Conservation (phyloP, 2,329 filamentous ascomycete genomes). For the Scedosporium apiospermum region DNA sequence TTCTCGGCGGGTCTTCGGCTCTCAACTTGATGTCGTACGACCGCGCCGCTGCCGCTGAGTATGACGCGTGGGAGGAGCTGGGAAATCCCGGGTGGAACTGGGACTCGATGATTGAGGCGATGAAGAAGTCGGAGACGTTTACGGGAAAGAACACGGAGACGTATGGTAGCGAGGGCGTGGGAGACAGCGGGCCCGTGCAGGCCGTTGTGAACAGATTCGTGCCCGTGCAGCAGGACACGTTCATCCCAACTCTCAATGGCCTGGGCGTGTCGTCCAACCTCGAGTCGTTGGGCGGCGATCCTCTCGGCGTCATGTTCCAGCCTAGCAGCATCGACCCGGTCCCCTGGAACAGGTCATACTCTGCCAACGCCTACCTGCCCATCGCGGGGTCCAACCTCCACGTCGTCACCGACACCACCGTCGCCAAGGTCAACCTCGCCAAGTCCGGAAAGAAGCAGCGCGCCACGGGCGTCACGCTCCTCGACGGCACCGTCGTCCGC, state of each 20-base stretch:
- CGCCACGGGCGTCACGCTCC: conserved; percentile 23
- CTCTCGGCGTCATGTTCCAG: conserved; percentile 39
- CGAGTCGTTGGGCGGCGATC: conserved; percentile 38
- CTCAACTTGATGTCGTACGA: conserved; percentile 34
- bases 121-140: conserved; percentile 20
- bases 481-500: conserved; percentile 28
- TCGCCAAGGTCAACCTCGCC: conserved; percentile 14
- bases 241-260: conserved; percentile 33
- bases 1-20: conserved; percentile 37
- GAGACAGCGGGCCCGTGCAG: conserved; percentile 16
- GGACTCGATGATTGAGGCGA: conserved; percentile 22
- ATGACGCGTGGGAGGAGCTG: conserved; percentile 26
- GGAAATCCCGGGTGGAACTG: conserved; percentile 27
- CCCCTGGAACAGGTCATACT: conserved; percentile 39
- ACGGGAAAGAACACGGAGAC: conserved; percentile 14
- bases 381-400: conserved; percentile 31
- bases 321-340: conserved; percentile 35
- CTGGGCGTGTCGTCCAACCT: conserved; percentile 31
- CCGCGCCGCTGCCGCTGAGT: conserved; percentile 23
- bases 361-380: conserved; percentile 30
- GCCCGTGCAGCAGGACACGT: conserved; percentile 30
- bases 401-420: conserved; percentile 20
- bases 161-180: conserved; percentile 13
- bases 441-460: conserved; percentile 8
- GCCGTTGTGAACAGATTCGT: conserved; percentile 29